Conservation (phyloP, 345 rosid species). For the Citrus maxima region DNA sequence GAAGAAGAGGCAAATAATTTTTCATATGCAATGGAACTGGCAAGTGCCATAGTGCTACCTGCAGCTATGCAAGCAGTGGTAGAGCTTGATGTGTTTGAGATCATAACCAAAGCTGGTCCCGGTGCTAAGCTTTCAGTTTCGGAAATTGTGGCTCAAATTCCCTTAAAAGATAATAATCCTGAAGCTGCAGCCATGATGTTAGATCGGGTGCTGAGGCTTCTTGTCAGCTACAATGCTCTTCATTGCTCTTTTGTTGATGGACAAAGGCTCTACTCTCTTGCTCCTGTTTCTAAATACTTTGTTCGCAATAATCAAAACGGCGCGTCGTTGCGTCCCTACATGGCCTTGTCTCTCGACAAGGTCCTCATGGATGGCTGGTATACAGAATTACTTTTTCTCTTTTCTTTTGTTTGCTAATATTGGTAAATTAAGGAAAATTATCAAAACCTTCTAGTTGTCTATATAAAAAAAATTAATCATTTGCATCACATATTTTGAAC, state of each 20-base stretch:
- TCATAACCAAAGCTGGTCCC: neutral
- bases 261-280: neutral
- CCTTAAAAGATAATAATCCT: neutral
- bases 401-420: too few relatives aligned
- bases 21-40: too few relatives aligned
- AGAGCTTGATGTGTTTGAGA: neutral
- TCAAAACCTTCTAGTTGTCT: too few relatives aligned
- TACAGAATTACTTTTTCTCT: neutral
- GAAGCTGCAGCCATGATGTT: neutral
- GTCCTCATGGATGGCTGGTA: neutral
- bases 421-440: too few relatives aligned
- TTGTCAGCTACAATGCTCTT: neutral
- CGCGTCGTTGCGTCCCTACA: neutral
- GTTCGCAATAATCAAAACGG: neutral
- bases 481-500: too few relatives aligned
- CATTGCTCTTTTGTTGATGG: neutral
- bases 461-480: too few relatives aligned
- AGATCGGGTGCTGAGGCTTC: neutral
- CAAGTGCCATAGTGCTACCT: too few relatives aligned
- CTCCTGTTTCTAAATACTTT: neutral
- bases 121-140: neutral
- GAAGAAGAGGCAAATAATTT: too few relatives aligned
- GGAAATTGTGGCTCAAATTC: neutral
- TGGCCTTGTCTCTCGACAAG: neutral
- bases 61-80: too few relatives aligned